These are phyloP conservation scores for Penicillium parvum DNA, from an alignment of 495 filamentous ascomycete genomes.

Conservation along the genomic window DNA sequence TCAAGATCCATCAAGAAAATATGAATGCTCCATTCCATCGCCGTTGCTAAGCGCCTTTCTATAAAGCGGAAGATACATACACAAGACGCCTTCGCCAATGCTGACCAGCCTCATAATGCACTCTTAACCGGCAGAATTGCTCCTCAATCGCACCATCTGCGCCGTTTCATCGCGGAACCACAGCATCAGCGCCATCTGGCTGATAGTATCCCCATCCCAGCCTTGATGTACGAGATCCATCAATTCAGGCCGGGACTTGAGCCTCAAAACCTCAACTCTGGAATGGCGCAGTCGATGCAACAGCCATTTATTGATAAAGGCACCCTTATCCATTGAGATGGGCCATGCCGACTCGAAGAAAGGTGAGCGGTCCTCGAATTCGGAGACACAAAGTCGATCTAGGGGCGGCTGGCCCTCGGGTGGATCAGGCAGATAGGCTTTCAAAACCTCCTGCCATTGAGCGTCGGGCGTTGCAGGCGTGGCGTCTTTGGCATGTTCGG, in stretches of 20 bases:
- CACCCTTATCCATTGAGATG: slow-evolving; percentile 4
- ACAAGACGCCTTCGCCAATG: background rate
- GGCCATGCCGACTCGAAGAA: slow-evolving; percentile 13
- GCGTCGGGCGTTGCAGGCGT: background rate
- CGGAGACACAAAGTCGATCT: slow-evolving; percentile 14
- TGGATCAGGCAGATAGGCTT: background rate
- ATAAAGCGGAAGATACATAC: no score
- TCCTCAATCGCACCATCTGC: background rate
- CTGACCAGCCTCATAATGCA: background rate
- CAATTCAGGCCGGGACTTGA: slow-evolving; percentile 22
- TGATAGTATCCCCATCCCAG: slow-evolving; percentile 20
- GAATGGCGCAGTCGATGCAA: slow-evolving; percentile 30
- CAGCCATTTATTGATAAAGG: slow-evolving; percentile 31
- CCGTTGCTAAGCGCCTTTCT: no score
- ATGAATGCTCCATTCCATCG: no score
- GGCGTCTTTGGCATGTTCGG: background rate
- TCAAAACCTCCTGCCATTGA: background rate
- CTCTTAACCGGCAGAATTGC: background rate
- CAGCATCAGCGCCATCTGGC: slow-evolving; percentile 19
- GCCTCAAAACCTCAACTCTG: slow-evolving; percentile 21
- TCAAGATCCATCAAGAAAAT: no score
- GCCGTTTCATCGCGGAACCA: slow-evolving; percentile 25
- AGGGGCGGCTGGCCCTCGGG: background rate
- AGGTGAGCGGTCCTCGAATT: slow-evolving; percentile 10
- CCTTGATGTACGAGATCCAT: slow-evolving; percentile 14